Percentiles rank a stretch among this genome's conserved stretches.
Conservation (phyloP, 768 basidiomycete species). For the Tricholoma hemisulphureum region DNA sequence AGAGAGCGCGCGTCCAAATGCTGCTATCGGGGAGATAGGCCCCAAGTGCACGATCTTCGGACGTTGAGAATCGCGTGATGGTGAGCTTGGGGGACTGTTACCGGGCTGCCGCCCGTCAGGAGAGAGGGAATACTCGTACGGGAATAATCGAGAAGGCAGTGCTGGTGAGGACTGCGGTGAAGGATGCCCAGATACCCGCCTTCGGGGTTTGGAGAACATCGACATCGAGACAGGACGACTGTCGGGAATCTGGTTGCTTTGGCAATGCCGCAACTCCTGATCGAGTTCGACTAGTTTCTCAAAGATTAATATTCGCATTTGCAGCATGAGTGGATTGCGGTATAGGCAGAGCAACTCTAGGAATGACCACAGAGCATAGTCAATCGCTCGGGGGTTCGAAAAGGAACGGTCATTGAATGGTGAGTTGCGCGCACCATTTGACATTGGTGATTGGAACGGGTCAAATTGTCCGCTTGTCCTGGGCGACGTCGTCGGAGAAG, state of each 20-base stretch:
- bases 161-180: conserved; percentile 50
- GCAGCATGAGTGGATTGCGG: conserved; percentile 60
- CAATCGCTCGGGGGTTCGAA: conserved; percentile 55
- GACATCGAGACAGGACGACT: conserved; percentile 48
- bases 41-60: conserved; percentile 63
- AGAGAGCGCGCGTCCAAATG: conserved; percentile 32
- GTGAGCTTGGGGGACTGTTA: conserved; percentile 32
- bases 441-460: conserved; percentile 25
- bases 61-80: conserved; percentile 32
- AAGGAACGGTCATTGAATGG: conserved; percentile 22
- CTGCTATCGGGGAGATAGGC: conserved; percentile 40
- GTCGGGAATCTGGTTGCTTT: conserved; percentile 24
- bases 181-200: conserved; percentile 39
- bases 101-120: conserved; percentile 39
- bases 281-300: conserved; percentile 61
- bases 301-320: conserved; percentile 63
- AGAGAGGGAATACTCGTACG: conserved; percentile 17
- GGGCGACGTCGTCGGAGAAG: conserved; percentile 56
- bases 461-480: conserved; percentile 43
- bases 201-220: conserved; percentile 56
- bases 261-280: conserved; percentile 42
- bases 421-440: conserved; percentile 23
- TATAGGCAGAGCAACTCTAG: conserved; percentile 64
- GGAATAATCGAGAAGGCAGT: conserved; percentile 33
- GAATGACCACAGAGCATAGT: conserved; percentile 73